Evolutionary conservation across 139 green algal species (phyloP).

Genomic region (Chlorella sp.): DNA sequence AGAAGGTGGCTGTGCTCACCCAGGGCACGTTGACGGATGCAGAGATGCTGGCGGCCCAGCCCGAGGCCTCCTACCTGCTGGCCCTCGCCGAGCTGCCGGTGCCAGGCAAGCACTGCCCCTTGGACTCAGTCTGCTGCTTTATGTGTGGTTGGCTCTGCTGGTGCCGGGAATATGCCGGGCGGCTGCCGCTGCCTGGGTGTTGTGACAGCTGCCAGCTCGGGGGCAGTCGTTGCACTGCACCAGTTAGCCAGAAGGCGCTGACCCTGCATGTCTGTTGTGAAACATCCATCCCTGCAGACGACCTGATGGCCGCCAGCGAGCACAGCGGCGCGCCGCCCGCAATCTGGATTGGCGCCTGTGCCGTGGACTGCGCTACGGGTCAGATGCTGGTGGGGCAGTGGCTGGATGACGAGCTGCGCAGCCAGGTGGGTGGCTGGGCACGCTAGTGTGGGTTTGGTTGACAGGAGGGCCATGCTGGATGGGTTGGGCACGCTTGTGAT

Average conservation of each 20-base stretch:
- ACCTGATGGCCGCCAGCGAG: constrained; percentile 16
- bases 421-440: constrained; percentile 62
- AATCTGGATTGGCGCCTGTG: constrained; percentile 70
- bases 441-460: neutral
- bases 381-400: constrained; percentile 78
- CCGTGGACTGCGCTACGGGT: constrained; percentile 80
- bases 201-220: too few relatives aligned
- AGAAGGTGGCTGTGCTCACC: constrained; percentile 91
- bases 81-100: constrained; percentile 52
- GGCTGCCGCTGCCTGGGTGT: too few relatives aligned
- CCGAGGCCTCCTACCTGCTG: constrained; percentile 73
- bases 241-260: too few relatives aligned
- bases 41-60: constrained; percentile 84
- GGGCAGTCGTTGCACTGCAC: too few relatives aligned
- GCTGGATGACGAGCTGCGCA: constrained; percentile 79
- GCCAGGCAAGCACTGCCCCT: neutral
- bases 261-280: too few relatives aligned
- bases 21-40: constrained; percentile 90
- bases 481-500: neutral
- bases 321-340: neutral
- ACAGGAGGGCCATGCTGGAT: neutral
- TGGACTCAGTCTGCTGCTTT: too few relatives aligned
- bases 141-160: too few relatives aligned
- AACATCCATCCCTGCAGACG: neutral
- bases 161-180: too few relatives aligned